Percentiles rank a stretch among this genome's conserved stretches.
Conservation (phyloP, 257 asterid species). For the Solanum stenotomum region DNA sequence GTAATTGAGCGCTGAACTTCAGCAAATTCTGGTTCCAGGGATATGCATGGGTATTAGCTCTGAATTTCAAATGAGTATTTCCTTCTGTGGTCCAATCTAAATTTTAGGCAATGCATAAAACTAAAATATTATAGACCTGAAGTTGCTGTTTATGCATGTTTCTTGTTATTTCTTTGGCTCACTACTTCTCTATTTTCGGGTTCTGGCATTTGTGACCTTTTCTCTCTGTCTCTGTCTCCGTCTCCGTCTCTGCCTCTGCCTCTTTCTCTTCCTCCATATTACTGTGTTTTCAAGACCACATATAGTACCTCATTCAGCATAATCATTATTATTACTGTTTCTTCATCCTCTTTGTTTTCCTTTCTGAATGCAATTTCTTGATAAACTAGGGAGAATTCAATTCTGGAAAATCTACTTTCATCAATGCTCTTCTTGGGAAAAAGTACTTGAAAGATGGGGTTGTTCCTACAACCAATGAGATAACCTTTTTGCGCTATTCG, state of each 20-base stretch:
- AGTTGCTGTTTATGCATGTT: neutral
- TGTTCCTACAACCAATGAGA: slow-evolving; percentile 94
- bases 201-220: neutral
- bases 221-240: neutral
- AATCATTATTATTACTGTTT: neutral
- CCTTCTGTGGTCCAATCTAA: slow-evolving; percentile 32
- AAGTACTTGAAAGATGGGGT: slow-evolving; percentile 84
- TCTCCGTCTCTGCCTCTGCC: neutral
- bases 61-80: slow-evolving; percentile 55
- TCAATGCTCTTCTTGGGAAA: slow-evolving; percentile 96
- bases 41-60: slow-evolving; percentile 96
- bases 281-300: neutral
- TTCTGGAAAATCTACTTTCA: slow-evolving; percentile 95
- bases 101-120: neutral
- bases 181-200: neutral
- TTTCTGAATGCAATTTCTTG: slow-evolving; percentile 6
- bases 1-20: slow-evolving; percentile 99
- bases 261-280: neutral
- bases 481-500: slow-evolving; percentile 79
- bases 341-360: neutral
- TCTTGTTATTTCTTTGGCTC: neutral
- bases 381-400: slow-evolving; percentile 85
- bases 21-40: slow-evolving; percentile 96
- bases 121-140: neutral
- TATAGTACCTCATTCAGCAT: neutral